Percentiles rank a stretch among this genome's conserved stretches.
Evolutionary conservation across 352 stramenopile genomes (phyloP).

Genomic region (Globisporangium radiosum): DNA sequence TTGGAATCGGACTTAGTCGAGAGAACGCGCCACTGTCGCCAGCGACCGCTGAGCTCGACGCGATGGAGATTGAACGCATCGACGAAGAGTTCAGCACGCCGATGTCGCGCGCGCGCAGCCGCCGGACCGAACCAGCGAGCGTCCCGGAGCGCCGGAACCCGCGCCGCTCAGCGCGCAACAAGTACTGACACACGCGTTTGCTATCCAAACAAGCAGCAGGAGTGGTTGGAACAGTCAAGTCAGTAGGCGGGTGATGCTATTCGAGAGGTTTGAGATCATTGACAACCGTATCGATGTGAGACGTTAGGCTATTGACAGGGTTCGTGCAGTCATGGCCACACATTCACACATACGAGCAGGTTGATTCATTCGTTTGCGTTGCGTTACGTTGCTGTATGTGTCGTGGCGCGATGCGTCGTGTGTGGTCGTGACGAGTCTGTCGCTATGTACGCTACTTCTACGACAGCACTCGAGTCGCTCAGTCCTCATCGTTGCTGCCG

Average conservation of each 20-base stretch:
- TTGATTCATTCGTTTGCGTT: no score
- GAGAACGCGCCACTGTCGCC: constrained; percentile 20
- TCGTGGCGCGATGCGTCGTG: no score
- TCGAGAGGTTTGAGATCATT: no score
- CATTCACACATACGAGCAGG: no score
- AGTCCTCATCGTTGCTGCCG: neutral
- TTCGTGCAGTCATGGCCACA: no score
- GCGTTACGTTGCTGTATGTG: no score
- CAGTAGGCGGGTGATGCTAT: no score
- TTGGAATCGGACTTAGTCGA: constrained; percentile 10
- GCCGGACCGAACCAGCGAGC: constrained; percentile 54
- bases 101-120: constrained; percentile 36
- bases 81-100: constrained; percentile 82
- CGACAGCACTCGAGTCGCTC: neutral
- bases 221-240: no score
- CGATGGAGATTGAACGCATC: constrained; percentile 72
- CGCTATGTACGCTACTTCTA: neutral
- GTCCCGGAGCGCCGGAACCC: constrained; percentile 70
- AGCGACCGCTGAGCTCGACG: constrained; percentile 55
- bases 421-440: no score
- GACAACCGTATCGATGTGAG: no score
- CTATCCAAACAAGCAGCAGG: no score
- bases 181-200: constrained; percentile 30
- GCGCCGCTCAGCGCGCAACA: constrained; percentile 51
- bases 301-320: no score